Conservation (phyloP, 75 land plant genomes). For the Pinus taeda region DNA sequence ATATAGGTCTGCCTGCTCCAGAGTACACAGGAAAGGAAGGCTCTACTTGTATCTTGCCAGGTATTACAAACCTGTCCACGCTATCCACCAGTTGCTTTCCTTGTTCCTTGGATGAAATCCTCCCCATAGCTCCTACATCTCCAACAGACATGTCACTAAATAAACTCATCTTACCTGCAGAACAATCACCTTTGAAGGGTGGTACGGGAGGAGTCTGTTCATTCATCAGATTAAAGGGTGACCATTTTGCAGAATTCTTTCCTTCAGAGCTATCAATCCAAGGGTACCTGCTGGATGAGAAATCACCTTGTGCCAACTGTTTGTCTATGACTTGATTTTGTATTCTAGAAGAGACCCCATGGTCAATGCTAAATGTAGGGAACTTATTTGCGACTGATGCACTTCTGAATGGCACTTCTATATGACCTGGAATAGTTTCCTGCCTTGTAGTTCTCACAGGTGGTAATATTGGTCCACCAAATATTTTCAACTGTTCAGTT, state of each 20-base stretch:
- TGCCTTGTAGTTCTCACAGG: conserved; percentile 17
- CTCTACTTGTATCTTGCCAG: conserved; percentile 15
- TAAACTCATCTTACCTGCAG: conserved; percentile 31
- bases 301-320: conserved; percentile 40
- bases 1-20: conserved; percentile 9
- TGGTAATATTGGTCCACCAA: conserved; percentile 41
- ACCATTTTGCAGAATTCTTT: conserved; percentile 18
- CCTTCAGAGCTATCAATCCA: conserved; percentile 5
- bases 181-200: conserved; percentile 31
- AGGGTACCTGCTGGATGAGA: conserved; percentile 13
- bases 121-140: conserved; percentile 10
- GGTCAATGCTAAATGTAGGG: conserved; percentile 17
- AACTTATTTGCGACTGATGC: conserved; percentile 39
- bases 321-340: conserved; percentile 51
- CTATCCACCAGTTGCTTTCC: conserved; percentile 12
- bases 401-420: conserved; percentile 58
- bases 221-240: conserved; percentile 12
- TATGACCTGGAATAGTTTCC: conserved; percentile 27
- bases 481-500: conserved; percentile 65
- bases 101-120: conserved; percentile 10
- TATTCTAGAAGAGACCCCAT: conserved; percentile 21
- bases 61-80: conserved; percentile 7
- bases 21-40: conserved; percentile 29
- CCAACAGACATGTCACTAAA: conserved; percentile 11
- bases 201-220: conserved; percentile 28